A percentile compares a stretch with the other conserved stretches of the same genome.
Conservation (phyloP, 768 basidiomycete genomes). For the Royoungia palumana region DNA sequence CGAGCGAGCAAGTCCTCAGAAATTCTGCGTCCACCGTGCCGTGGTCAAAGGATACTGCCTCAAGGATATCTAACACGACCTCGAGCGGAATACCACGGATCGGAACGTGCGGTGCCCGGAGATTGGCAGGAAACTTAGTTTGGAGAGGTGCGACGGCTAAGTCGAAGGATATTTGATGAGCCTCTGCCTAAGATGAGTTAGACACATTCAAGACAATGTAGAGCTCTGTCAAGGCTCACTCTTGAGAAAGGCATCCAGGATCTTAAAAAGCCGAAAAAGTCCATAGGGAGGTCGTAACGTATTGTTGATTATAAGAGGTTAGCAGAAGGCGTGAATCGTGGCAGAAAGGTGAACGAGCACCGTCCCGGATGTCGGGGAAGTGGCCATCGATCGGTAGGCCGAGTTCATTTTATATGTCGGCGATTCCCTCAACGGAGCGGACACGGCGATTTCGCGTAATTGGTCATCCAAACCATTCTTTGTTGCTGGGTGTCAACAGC, state of each 20-base stretch:
- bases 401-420: conserved; percentile 27
- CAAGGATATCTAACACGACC: conserved; percentile 59
- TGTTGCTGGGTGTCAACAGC: not conserved
- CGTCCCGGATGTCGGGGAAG: conserved; percentile 21
- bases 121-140: conserved; percentile 14
- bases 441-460: conserved; percentile 24
- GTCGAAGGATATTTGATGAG: conserved; percentile 40
- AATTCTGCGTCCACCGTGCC: conserved; percentile 38
- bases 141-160: conserved; percentile 30
- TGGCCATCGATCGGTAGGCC: conserved; percentile 14
- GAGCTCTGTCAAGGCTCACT: conserved; percentile 15
- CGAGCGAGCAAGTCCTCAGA: conserved; percentile 54
- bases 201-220: not conserved
- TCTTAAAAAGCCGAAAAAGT: conserved; percentile 22
- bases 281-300: conserved; percentile 24
- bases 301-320: conserved; percentile 23
- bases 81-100: conserved; percentile 53
- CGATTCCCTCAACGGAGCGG: conserved; percentile 20
- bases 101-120: conserved; percentile 22
- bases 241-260: conserved; percentile 20
- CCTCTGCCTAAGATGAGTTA: conserved; percentile 26
- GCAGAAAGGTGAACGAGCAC: conserved; percentile 18
- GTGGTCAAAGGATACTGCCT: conserved; percentile 46
- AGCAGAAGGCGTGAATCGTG: conserved; percentile 14
- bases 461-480: conserved; percentile 3